Evolutionary conservation across 1,139 yeast species (phyloP).

Genomic region (Candida tetrigidarum): DNA sequence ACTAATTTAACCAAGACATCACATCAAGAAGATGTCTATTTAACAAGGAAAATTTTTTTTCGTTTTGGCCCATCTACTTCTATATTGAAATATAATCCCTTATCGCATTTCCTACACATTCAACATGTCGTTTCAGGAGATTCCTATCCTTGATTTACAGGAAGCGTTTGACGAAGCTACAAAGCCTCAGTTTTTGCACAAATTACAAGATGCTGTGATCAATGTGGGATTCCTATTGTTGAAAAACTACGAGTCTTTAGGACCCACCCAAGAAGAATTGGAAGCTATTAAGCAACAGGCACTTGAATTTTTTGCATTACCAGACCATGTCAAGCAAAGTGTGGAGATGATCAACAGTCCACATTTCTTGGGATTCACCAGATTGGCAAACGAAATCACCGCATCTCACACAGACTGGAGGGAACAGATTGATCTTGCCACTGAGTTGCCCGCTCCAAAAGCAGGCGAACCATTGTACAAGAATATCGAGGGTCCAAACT

Average conservation of each 20-base stretch:
- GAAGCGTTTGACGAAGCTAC: conserved; percentile 40
- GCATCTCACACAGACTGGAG: conserved; percentile 64
- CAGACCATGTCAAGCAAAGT: conserved; percentile 52
- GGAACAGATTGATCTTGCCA: conserved; percentile 71
- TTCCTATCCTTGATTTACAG: conserved; percentile 41
- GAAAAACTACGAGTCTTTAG: conserved; percentile 44
- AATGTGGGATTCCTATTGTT: conserved; percentile 65
- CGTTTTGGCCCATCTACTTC: not conserved
- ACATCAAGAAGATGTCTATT: not conserved
- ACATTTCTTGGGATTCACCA: conserved; percentile 70
- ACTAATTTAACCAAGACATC: not conserved
- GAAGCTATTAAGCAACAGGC: conserved; percentile 46
- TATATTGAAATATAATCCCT: not conserved
- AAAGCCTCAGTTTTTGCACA: conserved; percentile 45
- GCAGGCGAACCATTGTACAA: conserved; percentile 53
- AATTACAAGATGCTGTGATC: conserved; percentile 58
- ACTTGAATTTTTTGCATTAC: conserved; percentile 54
- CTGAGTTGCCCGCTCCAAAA: conserved; percentile 56
- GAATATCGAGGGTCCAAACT: conserved; percentile 67
- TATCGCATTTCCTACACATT: not conserved
- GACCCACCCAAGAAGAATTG: conserved; percentile 40
- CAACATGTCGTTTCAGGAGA: conserved; percentile 29
- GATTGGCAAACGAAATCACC: conserved; percentile 69
- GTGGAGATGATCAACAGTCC: conserved; percentile 66
- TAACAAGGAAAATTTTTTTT: not conserved